Base-by-base conservation (phyloP, 768 basidiomycete species). In the Tylopilus sp. region DNA sequence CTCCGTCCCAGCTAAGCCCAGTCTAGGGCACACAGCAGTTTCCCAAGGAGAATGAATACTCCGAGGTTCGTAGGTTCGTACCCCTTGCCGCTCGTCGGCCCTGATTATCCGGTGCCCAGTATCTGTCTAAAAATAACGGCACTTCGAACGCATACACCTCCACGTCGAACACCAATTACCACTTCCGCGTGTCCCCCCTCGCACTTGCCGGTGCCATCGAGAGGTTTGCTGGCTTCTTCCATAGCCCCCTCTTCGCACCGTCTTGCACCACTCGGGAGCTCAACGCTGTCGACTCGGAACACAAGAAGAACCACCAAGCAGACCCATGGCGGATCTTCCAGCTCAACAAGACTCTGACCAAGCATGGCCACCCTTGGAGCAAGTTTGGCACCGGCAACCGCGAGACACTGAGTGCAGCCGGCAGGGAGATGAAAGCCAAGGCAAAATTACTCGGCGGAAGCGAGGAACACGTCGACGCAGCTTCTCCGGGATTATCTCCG, bases 261-360 rank as follows among this genome's bases (percentile, higher is more conserved):
- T 89, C 87, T 5, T 91, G 92, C 65, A 94, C 92, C 1, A 78
- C 83, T 25, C 83, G 93, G 29, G 96, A 99, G 72, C 78, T 97
- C 56, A 93, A 93, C 60, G 96, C 97, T 1, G 95, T 99, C 37
- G 88, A 99, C 68, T 96, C 92, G 0, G 97, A 99, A 68, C 87
- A 98, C 77, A 92, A 92, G 74, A 96, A 97, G 75, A 99, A 98
- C 66, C 82, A 89, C 43, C 95, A 96, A 67, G 74, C 78, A 3
- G 93, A 98, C 65, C 75, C 86, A 63, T 95, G 93, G 89, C 84
- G 96, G n/a, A 84, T 95, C 52, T 98, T 89, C 71, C 96, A 99
- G 69, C 72, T 98, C 24, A 91, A 89, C 71, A 98, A 98, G 70
- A 79, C 87, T 61, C 81, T 96, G 45, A 86, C 84, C 52, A 84